phyloP scores from a whole-genome alignment of 2,329 filamentous ascomycete genomes.

The Helotiales sp. region DNA sequence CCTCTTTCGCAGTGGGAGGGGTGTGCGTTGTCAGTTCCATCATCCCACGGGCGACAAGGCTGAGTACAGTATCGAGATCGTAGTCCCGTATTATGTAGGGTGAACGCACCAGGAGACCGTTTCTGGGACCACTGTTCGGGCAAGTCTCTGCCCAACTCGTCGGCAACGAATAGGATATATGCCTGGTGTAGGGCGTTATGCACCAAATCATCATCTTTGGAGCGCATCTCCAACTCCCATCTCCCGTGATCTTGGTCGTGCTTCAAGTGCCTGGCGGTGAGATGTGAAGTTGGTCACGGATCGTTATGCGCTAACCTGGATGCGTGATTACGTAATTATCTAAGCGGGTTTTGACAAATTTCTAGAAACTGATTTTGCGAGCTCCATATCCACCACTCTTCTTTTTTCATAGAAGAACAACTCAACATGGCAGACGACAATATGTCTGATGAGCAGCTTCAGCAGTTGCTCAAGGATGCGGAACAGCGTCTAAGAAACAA shows the following conservation, averaged over 20 bases:
- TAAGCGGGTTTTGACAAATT: background rate
- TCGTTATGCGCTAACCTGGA: background rate
- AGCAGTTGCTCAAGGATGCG: constrained; percentile 62
- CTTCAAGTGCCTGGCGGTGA: background rate
- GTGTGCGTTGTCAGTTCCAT: constrained; percentile 13
- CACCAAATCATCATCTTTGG: constrained; percentile 2
- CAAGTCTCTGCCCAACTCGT: background rate
- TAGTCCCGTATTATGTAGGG: background rate
- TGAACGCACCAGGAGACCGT: constrained; percentile 5
- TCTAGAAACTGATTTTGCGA: constrained; percentile 3
- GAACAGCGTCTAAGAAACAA: constrained; percentile 54
- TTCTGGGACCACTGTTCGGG: background rate
- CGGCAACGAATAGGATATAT: background rate
- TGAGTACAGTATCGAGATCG: background rate
- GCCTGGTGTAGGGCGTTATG: background rate
- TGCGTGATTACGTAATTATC: background rate
- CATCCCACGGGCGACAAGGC: background rate
- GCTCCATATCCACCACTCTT: background rate
- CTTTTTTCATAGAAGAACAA: constrained; percentile 3
- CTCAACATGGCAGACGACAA: constrained; percentile 39
- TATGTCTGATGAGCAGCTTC: constrained; percentile 63
- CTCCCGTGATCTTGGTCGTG: background rate
- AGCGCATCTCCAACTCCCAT: constrained; percentile 1
- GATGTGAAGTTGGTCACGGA: background rate
- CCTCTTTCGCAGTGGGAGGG: background rate